Conservation (phyloP, 345 rosid genomes). For the Citrus glauca region DNA sequence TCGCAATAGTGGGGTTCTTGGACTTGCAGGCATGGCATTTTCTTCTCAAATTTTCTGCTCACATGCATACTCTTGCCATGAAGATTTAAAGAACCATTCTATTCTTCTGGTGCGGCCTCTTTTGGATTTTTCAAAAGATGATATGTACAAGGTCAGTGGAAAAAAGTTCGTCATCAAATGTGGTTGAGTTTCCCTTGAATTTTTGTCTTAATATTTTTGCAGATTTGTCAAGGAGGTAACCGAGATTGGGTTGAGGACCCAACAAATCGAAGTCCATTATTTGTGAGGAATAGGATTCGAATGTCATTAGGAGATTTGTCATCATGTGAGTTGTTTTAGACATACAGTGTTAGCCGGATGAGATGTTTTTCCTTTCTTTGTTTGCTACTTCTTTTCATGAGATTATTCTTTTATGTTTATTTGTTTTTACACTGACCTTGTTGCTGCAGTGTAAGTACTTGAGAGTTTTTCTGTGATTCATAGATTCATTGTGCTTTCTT, state of each 20-base stretch:
- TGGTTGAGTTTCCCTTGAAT: not conserved
- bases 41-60: constrained; percentile 61
- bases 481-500: not conserved
- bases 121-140: constrained; percentile 70
- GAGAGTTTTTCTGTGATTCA: constrained; percentile 1
- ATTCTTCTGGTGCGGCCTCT: constrained; percentile 79
- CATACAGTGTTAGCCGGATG: not conserved
- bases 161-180: not conserved
- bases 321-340: constrained; percentile 50
- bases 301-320: constrained; percentile 51
- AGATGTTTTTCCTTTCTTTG: not conserved
- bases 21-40: constrained; percentile 88
- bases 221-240: constrained; percentile 61
- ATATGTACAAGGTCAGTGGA: constrained; percentile 64
- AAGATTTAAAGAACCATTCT: constrained; percentile 34
- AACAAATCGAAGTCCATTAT: constrained; percentile 62
- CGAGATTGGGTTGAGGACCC: constrained; percentile 89
- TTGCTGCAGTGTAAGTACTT: constrained; percentile 8
- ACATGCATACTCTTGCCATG: constrained; percentile 19
- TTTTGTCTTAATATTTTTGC: constrained; percentile 13
- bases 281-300: constrained; percentile 84
- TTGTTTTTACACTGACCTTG: not conserved
- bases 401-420: not conserved
- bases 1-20: constrained; percentile 91
- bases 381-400: not conserved